Evolutionary conservation across 2,329 filamentous ascomycete species (phyloP), one percentile per base, ranked within the genome.

Genomic region (Pezicula radicicola): DNA sequence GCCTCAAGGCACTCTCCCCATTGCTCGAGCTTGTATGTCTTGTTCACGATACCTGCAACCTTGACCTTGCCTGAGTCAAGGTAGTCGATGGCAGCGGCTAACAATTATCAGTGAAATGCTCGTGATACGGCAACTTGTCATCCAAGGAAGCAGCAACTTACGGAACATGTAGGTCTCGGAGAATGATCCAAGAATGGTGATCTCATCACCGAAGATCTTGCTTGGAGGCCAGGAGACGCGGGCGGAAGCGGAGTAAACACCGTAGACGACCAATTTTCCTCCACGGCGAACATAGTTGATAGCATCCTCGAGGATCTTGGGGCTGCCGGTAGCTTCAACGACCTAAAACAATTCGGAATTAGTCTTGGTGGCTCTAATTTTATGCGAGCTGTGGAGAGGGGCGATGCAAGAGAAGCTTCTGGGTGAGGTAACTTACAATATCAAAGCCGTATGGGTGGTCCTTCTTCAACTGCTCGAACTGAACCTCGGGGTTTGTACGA

Each of bases 361-460:
- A 45, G 21, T 10, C n/a, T 40, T 33, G 30, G 9, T 33, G 30
- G 7, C 12, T 33, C 30, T 6, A 7, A 10, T 10, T 13, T 13
- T 33, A 33, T 3, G 30, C 30, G 5, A 33, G 30, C 30, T 33
- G 30, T 13, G 30, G 12, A 33, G 12, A 33, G 30, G 30, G 30
- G 30, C 7, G 7, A 33, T 10, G 9, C 30, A 33, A 10, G 30
- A 13, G 12, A 33, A 13, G 9, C 12, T 33, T 13, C 12, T 33
- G 30, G 9, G 9, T 13, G 12, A 33, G 30, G 12, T 33, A 10
- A 33, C 30, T 10, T 33, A 56, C 48, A 18, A 51, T 57, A 59
- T 90, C 86, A 64, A 90, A 90, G 3, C 87, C 87, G 61, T 89
- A 83, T 0, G 85, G 85, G 68, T 89, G 83, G 43, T 83, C 77